Base-by-base conservation (phyloP, 1,284 basidiomycete species). In the Erythrobasidium hasegawianum region DNA sequence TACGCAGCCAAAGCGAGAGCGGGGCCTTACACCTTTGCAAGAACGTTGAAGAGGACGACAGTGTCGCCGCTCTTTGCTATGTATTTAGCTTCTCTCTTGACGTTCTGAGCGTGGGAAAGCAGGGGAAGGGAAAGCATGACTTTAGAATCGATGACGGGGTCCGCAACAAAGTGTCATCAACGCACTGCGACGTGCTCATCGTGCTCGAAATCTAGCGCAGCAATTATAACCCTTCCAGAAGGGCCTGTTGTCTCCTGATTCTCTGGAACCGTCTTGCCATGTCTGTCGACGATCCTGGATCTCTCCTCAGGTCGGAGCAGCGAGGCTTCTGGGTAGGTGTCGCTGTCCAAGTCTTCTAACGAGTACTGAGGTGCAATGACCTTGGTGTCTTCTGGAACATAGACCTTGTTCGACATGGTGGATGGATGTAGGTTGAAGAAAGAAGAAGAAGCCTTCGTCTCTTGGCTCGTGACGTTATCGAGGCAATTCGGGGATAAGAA, bases 21-120 rank as follows among this genome's bases (percentile, higher is more conserved):
- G n/a, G n/a, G n/a, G n/a, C n/a, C 61, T 45, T 20, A 56, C 61
- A 52, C 56, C 45, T 29, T 26, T 26, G 52, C 39, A 24, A 64
- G 54, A 7, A 53, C 40, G 54, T 64, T 64, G 54, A 64, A 64
- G 40, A 64, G 54, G 18, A 64, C 56, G 52, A 64, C 61, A 27
- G 61, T 64, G 43, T 64, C 61, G 22, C 40, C 40, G 53, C 39
- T 27, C 38, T 64, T 64, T 16, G 61, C 53, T 22, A 49, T 43
- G 27, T 39, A 26, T 40, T 49, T 39, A 29, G 61, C 54, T 50
- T 64, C 53, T 39, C 27, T 33, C 5, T 40, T 38, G 13, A 64
- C 61, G 18, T 27, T 16, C 61, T 64, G 41, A 27, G 18, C 3
- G 24, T 1, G 14, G n/a, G 18, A 2, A 24, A 62, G 22, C 18